Conservation (phyloP, 805 yeast species). For the Brettanomyces anomalus region DNA sequence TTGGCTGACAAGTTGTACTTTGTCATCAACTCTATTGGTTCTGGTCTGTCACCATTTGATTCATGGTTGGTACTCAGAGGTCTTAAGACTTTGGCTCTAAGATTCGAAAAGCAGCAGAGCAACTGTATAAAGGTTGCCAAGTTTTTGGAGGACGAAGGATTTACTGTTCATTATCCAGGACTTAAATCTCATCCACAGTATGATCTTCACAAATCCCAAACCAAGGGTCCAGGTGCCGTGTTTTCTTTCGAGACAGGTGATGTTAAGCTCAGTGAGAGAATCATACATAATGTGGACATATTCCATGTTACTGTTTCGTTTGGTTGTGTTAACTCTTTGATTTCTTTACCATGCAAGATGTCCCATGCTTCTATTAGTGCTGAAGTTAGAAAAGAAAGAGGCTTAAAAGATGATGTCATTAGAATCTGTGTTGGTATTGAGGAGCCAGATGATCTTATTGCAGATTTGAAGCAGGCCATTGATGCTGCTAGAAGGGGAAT, state of each 20-base stretch:
- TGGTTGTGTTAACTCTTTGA: slow-evolving; percentile 88
- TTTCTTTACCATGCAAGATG: slow-evolving; percentile 92
- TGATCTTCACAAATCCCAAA: slow-evolving; percentile 65
- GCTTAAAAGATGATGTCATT: slow-evolving; percentile 85
- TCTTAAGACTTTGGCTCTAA: slow-evolving; percentile 74
- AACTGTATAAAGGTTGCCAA: slow-evolving; percentile 71
- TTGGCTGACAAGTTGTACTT: slow-evolving; percentile 64
- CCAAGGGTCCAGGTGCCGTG: slow-evolving; percentile 85
- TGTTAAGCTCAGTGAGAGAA: slow-evolving; percentile 51
- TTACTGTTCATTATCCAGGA: slow-evolving; percentile 83
- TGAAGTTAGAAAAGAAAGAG: slow-evolving; percentile 76
- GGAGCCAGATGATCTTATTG: slow-evolving; percentile 66
- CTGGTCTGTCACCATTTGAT: slow-evolving; percentile 89
- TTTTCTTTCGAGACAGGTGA: slow-evolving; percentile 82
- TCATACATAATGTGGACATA: slow-evolving; percentile 67
- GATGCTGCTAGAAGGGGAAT: slow-evolving; percentile 42
- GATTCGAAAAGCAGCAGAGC: slow-evolving; percentile 81
- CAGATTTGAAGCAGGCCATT: slow-evolving; percentile 69
- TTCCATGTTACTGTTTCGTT: slow-evolving; percentile 89
- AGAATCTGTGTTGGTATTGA: slow-evolving; percentile 91
- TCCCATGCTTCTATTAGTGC: slow-evolving; percentile 95
- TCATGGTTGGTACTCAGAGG: slow-evolving; percentile 87
- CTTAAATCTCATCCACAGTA: slow-evolving; percentile 73
- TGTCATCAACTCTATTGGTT: slow-evolving; percentile 83
- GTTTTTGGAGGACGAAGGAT: slow-evolving; percentile 58